phyloP scores from a whole-genome alignment of 202 grass and related monocot species.

The Carex arenaria region DNA sequence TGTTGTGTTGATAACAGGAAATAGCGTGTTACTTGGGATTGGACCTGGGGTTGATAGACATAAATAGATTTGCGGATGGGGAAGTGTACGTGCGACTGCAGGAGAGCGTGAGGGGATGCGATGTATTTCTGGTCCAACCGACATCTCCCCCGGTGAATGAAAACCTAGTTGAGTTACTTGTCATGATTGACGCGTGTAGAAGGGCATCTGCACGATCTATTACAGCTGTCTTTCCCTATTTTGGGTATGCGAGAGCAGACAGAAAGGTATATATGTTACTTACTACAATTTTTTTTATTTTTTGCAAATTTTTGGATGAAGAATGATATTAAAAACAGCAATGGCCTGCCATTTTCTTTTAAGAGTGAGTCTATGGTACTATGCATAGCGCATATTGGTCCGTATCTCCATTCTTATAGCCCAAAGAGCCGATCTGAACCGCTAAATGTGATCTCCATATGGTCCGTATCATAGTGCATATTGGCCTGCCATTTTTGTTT shows the following conservation, averaged over 20 bases:
- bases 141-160: conserved; percentile 82
- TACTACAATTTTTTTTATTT: neutral
- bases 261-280: conserved; percentile 48
- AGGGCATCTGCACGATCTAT: conserved; percentile 71
- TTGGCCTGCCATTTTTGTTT: too few species aligned
- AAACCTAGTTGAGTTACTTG: conserved; percentile 80
- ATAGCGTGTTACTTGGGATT: conserved; percentile 69
- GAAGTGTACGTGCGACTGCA: conserved; percentile 88
- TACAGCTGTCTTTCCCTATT: conserved; percentile 84
- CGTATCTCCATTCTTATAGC: too few species aligned
- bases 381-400: too few species aligned
- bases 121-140: conserved; percentile 82
- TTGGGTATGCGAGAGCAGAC: conserved; percentile 85
- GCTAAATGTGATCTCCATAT: too few species aligned
- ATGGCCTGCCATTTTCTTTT: too few species aligned
- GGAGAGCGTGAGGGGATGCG: conserved; percentile 80
- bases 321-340: neutral
- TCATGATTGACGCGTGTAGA: conserved; percentile 85
- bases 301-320: neutral
- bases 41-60: conserved; percentile 60
- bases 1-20: conserved; percentile 38
- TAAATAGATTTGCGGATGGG: conserved; percentile 80
- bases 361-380: too few species aligned
- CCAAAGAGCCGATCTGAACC: too few species aligned
- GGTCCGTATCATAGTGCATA: too few species aligned